Percentiles rank a stretch among this genome's conserved stretches.
phyloP scores from a whole-genome alignment of 2,329 filamentous ascomycete species.

The Ampelomyces quisqualis region DNA sequence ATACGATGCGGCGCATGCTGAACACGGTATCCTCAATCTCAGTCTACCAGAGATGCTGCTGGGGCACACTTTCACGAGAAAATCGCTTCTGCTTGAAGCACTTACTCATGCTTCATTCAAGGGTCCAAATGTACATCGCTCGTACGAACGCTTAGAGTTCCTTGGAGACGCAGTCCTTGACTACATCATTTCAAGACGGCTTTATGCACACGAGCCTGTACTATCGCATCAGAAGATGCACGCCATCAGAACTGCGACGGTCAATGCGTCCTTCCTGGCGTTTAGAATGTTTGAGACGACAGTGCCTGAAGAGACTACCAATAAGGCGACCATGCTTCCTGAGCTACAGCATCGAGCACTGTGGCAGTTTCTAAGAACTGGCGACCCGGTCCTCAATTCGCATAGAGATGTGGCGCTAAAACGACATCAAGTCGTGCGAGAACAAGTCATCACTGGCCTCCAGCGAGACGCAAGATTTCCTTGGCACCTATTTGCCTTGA shows the following conservation, averaged over 20 bases:
- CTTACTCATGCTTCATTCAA: conserved; percentile 72
- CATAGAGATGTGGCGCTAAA: conserved; percentile 49
- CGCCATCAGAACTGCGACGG: conserved; percentile 69
- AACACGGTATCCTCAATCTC: conserved; percentile 16
- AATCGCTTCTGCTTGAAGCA: conserved; percentile 71
- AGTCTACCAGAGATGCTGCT: conserved; percentile 63
- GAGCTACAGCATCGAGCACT: conserved; percentile 49
- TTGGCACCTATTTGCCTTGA: conserved; percentile 68
- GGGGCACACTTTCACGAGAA: conserved; percentile 68
- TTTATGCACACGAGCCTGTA: conserved; percentile 56
- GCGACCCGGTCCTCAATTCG: conserved; percentile 50
- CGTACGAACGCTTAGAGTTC: conserved; percentile 80
- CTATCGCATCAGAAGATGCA: conserved; percentile 68
- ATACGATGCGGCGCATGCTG: conserved; percentile 18
- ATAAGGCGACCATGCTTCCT: conserved; percentile 36
- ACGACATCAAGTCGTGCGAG: conserved; percentile 54
- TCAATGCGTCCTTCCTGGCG: conserved; percentile 77
- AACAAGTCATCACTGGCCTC: conserved; percentile 55
- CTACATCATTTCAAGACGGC: conserved; percentile 65
- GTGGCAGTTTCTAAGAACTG: conserved; percentile 70
- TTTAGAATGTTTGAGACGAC: conserved; percentile 68
- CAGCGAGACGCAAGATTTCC: conserved; percentile 61
- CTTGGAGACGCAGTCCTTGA: conserved; percentile 86
- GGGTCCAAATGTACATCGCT: conserved; percentile 46
- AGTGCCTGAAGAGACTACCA: conserved; percentile 38